A percentile compares a stretch with the other conserved stretches of the same genome.
phyloP scores from a whole-genome alignment of 257 asterid genomes.

The Solanum sejunctum region DNA sequence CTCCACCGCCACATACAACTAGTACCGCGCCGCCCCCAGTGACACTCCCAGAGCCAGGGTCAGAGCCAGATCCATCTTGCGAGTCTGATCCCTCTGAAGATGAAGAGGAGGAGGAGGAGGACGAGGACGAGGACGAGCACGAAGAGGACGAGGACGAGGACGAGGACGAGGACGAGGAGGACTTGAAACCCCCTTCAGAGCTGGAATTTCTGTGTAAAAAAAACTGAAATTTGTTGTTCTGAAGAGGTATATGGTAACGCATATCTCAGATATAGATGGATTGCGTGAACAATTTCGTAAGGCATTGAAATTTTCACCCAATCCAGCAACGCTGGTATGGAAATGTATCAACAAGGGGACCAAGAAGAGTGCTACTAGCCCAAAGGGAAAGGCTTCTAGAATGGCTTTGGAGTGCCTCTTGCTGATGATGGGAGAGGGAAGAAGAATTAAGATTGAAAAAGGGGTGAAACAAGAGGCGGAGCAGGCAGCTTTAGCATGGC shows the following conservation, averaged over 20 bases:
- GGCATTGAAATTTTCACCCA: conserved; percentile 45
- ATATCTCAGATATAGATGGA: conserved; percentile 21
- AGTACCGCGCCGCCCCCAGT: background rate
- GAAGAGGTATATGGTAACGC: conserved; percentile 30
- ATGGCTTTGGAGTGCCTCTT: conserved; percentile 62
- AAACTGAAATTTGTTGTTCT: conserved; percentile 46
- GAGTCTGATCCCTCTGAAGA: background rate
- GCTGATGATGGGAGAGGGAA: conserved; percentile 25
- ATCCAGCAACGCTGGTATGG: conserved; percentile 50
- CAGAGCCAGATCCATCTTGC: background rate
- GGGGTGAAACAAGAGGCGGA: conserved; percentile 41
- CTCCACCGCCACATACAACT: background rate
- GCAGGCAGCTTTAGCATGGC: conserved; percentile 52
- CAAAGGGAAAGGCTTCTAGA: conserved; percentile 58
- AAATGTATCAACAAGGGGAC: conserved; percentile 60
- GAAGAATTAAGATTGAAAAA: conserved; percentile 14
- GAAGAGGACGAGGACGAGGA: rapidly evolving
- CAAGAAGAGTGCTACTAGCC: conserved; percentile 28
- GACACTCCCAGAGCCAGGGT: background rate
- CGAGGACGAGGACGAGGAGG: background rate
- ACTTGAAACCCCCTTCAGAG: background rate
- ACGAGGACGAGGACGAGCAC: too few species aligned
- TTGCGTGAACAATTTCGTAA: conserved; percentile 58
- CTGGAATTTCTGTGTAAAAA: conserved; percentile 36
- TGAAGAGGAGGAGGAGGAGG: background rate